phyloP scores from a whole-genome alignment of 1,284 basidiomycete genomes.

The Ustilago vetiveriae region DNA sequence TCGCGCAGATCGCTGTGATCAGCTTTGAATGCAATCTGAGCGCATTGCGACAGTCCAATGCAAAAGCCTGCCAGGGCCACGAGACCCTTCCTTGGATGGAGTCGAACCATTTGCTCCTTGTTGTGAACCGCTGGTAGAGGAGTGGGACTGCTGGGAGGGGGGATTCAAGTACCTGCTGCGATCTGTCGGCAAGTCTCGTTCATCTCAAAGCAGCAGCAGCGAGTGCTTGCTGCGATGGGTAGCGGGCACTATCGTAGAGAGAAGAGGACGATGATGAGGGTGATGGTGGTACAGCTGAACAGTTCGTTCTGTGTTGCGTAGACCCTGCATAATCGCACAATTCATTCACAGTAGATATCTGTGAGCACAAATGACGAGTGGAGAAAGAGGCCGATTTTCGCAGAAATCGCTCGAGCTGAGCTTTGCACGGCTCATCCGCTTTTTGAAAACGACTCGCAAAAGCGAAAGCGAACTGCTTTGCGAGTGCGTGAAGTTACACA shows the following conservation, averaged over 20 bases:
- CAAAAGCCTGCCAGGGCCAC: constrained; percentile 5
- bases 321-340: constrained; percentile 6
- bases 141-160: too few species aligned
- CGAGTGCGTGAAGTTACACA: not conserved
- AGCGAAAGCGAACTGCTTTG: constrained; percentile 6
- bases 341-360: too few species aligned
- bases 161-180: too few species aligned
- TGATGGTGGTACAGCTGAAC: not conserved
- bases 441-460: constrained; percentile 3
- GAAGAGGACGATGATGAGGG: not conserved
- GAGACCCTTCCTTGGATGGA: not conserved
- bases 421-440: constrained; percentile 3
- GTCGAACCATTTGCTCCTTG: constrained; percentile 23
- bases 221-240: too few species aligned
- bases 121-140: too few species aligned
- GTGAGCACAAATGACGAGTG: too few species aligned
- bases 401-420: constrained; percentile 8
- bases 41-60: constrained; percentile 1
- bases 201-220: too few species aligned
- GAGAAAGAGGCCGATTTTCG: too few species aligned
- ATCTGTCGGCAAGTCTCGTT: too few species aligned
- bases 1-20: constrained; percentile 5
- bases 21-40: not conserved
- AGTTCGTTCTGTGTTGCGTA: too few species aligned
- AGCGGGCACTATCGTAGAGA: too few species aligned